Evolutionary conservation across 805 yeast genomes (phyloP).

Genomic region (Candida silvatica): DNA sequence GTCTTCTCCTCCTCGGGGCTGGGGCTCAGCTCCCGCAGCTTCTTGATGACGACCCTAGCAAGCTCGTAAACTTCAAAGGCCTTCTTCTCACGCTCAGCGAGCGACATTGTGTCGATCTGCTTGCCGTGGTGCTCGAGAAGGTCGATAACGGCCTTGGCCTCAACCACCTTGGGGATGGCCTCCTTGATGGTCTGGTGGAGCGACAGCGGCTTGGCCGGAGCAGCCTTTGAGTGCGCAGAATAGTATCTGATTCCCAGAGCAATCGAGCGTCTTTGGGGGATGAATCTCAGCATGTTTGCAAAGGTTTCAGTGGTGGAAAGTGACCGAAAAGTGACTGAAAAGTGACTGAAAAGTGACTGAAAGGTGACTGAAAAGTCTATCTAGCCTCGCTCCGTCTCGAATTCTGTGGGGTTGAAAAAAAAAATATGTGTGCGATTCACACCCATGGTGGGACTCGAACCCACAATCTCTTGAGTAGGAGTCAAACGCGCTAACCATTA

Average conservation of each 20-base stretch:
- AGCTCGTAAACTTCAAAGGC: conserved; percentile 8
- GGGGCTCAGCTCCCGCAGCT: conserved; percentile 7
- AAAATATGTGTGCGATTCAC: not conserved
- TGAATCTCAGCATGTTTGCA: not conserved
- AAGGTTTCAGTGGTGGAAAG: not conserved
- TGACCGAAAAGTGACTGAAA: no score
- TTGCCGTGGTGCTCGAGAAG: conserved; percentile 8
- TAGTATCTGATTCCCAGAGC: no score
- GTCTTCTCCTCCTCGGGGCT: conserved; percentile 7
- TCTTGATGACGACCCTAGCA: conserved; percentile 5
- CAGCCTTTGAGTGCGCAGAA: no score
- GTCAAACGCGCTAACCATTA: conserved; percentile 11
- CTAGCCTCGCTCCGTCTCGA: no score
- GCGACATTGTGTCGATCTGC: not conserved
- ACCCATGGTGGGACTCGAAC: conserved; percentile 11
- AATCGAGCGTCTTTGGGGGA: no score
- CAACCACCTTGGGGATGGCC: not conserved
- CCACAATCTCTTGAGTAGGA: conserved; percentile 10
- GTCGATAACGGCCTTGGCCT: conserved; percentile 4
- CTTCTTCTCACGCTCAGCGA: conserved; percentile 3
- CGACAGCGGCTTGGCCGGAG: no score
- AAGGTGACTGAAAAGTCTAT: no score
- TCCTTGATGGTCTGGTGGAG: not conserved
- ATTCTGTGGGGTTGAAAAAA: conserved; percentile 1
- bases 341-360: no score